Base-by-base conservation (phyloP, 2,329 filamentous ascomycete genomes). In the Sarocladium brachiariae region DNA sequence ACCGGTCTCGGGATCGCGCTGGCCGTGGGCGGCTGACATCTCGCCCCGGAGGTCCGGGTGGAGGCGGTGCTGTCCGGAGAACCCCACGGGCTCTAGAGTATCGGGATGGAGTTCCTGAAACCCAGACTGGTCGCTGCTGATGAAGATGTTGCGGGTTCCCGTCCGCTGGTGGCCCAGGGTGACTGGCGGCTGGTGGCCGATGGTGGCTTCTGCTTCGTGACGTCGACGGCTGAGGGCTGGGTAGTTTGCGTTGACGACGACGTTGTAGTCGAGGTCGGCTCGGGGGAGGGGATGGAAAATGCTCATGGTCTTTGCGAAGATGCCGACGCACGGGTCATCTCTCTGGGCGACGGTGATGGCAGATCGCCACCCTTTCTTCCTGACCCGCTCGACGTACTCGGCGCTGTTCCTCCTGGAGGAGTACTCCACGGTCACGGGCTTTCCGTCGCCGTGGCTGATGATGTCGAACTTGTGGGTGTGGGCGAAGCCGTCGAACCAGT, bases 401-500 rank as follows among this genome's bases (percentile, higher is more conserved):
- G 91, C 81, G 1, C 80, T 79, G 49, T 86, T 84, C 19, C 81
- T 75, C 10, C 85, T 76, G 1, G 87, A 93, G 6, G 84, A 84
- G 63, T 92, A 92, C 21, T 76, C 70, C 2, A 91, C 84, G 0
- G 59, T 53, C 55, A 2, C 35, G 9, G 33, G 39, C 41, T 31
- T 3, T 66, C 58, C 2, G 61, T 58, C 0, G 72, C 55, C 0
- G 21, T 21, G 35, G 8, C 75, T 62, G 2, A 80, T 59, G 27
- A 92, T 85, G 52, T 88, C 76, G 61, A 92, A 92, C 24, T 79
- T 81, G 66, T 92, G 86, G 1, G 81, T 73, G 51, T 87, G 79
- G 2, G 81, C 77, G 52, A 89, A 81, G 5, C 86, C 86, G 61
- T 93, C 89, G 57, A 93, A 93, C 88, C 88, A 93, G 63, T 93